Base-by-base conservation (phyloP, 179 eudicot genomes). In the Patellifolia procumbens region DNA sequence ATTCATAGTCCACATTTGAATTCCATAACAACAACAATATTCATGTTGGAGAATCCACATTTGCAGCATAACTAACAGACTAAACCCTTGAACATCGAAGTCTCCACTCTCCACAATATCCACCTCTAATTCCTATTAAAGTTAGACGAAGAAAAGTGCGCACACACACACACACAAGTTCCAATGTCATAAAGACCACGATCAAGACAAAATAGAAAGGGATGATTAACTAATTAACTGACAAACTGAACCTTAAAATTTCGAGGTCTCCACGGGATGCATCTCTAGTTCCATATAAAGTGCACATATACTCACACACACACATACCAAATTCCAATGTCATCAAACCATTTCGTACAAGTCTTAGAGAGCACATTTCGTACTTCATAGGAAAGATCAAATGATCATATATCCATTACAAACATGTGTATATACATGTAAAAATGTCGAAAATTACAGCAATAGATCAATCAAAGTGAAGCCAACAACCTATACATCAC, bases 371-470 rank as follows among this genome's bases (percentile, higher is more conserved):
- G 17, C 17, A 59, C 0, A 28, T 59, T 60, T 10, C 28, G 64
- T 6, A 31, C 2, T 31, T 16, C 19, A 20, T 37, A 13, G 5
- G 20, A 35, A 63, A 63, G 1, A 34, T 32, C 8, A 10, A 63
- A 24, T 7, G 7, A 49, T 8, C 19, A 12, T 19, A 67, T 24
- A 67, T 43, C 43, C 49, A 37, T 70, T 17, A 70, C 59, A 70
- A 49, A 49, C 28, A 70, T 17, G 43, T 49, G 11, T 70, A 70
- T 70, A 34, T 70, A 70, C 59, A 49, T 48, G 19, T 32, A 9
- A 20, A 68, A 1, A 49, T 4, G 24, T 48, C 19, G 28, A 28
- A 70, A 5, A 68, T 7, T 28, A 19, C 26, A 51, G 5, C 26
- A 45, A 69, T 45, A 29, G 35, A 69, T 49, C 73, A 49, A 67